Percentiles rank a stretch among this genome's conserved stretches.
Evolutionary conservation across 1,139 yeast genomes (phyloP).

Genomic region (Yamadazyma friedrichii): DNA sequence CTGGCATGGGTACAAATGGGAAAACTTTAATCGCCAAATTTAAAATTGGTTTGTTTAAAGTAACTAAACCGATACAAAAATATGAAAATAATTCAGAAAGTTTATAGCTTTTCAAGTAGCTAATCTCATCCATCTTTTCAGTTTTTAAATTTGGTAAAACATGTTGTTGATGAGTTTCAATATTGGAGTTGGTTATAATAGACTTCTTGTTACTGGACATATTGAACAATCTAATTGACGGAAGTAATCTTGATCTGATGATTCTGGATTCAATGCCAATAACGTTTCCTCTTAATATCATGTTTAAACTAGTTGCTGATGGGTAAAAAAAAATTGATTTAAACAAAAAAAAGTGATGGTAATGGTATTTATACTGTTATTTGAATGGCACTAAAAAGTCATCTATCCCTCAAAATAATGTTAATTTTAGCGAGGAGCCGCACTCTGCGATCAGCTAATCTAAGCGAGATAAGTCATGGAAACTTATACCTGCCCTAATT

Average conservation of each 20-base stretch:
- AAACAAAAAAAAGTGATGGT: not conserved
- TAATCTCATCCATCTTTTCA: constrained; percentile 13
- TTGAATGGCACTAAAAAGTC: not conserved
- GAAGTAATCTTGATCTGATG: not conserved
- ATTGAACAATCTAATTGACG: constrained; percentile 2
- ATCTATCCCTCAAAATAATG: not conserved
- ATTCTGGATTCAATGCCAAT: not conserved
- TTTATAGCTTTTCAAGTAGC: constrained; percentile 34
- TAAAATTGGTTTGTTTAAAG: constrained; percentile 60
- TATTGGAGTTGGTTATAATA: constrained; percentile 5
- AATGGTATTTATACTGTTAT: not conserved
- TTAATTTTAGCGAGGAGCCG: constrained; percentile 2
- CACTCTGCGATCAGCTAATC: constrained; percentile 1
- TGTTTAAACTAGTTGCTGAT: not conserved
- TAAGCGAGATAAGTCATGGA: constrained; percentile 3
- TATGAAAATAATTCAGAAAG: constrained; percentile 54
- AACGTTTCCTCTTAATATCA: not conserved
- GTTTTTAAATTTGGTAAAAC: not conserved
- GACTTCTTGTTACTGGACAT: constrained; percentile 7
- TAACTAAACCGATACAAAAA: constrained; percentile 65
- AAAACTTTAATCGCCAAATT: constrained; percentile 62
- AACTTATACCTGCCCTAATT: not conserved
- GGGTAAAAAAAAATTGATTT: not conserved
- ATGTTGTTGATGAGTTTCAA: not conserved
- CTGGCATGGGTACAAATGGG: constrained; percentile 70